Percentiles rank a stretch among this genome's conserved stretches.
These are phyloP conservation scores for Porodaedalea pini DNA, from an alignment of 1,284 basidiomycete genomes.

Conservation along the genomic window DNA sequence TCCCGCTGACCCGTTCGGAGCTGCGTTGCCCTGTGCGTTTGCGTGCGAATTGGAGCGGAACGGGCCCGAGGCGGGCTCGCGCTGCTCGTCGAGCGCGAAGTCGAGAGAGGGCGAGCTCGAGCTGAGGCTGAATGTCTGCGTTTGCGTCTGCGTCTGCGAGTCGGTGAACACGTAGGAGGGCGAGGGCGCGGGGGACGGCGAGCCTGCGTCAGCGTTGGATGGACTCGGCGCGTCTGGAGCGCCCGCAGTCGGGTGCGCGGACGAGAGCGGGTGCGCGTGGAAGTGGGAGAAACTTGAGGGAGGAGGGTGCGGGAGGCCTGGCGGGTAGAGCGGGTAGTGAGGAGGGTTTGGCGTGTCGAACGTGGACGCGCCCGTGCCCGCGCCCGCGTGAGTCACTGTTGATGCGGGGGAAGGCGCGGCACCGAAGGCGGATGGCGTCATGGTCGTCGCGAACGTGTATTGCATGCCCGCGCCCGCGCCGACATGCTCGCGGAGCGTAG, in stretches of 20 bases:
- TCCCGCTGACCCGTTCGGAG: not conserved
- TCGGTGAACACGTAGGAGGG: not conserved
- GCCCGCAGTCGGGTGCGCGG: not conserved
- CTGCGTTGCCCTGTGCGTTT: not conserved
- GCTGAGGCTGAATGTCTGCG: not conserved
- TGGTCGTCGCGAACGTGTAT: conserved; percentile 47
- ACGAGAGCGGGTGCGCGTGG: not conserved
- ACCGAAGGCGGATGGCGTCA: conserved; percentile 40
- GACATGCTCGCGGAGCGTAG: not conserved
- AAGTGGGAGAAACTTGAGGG: not conserved
- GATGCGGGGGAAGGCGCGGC: not conserved
- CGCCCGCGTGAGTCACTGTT: not conserved
- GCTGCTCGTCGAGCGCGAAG: not conserved
- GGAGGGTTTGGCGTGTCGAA: not conserved
- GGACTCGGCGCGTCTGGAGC: conserved; percentile 3
- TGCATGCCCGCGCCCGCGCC: conserved; percentile 31
- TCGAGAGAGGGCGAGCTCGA: not conserved
- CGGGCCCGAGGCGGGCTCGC: conserved; percentile 3
- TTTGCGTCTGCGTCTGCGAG: not conserved
- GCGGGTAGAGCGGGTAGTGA: not conserved
- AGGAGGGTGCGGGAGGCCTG: not conserved
- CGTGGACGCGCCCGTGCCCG: not conserved
- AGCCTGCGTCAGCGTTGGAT: conserved; percentile 5
- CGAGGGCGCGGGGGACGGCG: not conserved
- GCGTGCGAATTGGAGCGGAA: no score